Evolutionary conservation across 257 asterid species (phyloP), one percentile per base, ranked within the genome.

Genomic region (Thymus quinquecostatus): DNA sequence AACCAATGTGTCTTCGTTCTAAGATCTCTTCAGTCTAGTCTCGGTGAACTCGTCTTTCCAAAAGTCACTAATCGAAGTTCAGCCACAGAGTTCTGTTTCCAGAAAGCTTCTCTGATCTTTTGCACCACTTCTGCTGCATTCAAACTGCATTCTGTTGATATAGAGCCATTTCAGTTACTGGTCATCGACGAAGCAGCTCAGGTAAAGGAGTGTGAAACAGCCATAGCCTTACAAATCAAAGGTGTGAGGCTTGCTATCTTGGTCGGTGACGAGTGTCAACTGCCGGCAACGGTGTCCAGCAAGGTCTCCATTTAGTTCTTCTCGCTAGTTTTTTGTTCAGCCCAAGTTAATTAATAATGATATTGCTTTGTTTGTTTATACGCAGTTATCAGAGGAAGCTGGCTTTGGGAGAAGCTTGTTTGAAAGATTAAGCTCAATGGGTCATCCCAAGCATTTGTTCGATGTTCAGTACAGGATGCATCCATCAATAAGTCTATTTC

Each of bases 111-210:
- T 2, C 56, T 86, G 61, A 60, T 85, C 51, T 88, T 88, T 59
- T 88, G 95, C 82, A 88, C 95, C 0, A 62, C 80, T 53, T 82
- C 89, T 6, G 74, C 88, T 1, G 76, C 95, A 0, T 86, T 21
- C 44, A 79, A 60, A 74, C 66, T 88, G 14, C 86, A 88, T 40
- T 21, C 45, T 1, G 33, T 71, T 29, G 54, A 68, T 49, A 72
- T 75, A 66, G 80, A 76, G 38, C 87, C 87, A 43, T 66, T 88
- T 14, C 64, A 77, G 0, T 63, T 84, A 45, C 53, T 88, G 68
- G 82, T 88, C 61, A 77, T 85, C 27, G 95, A 88, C 45, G 94
- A 85, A 68, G 94, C 94, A 33, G 85, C 94, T 21, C 89, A 87
- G 69, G 75, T 85, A 1, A 85, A 82, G 79, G 95, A 88, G 71